A percentile compares a stretch with the other conserved stretches of the same genome.
Evolutionary conservation across 2,329 filamentous ascomycete genomes (phyloP).

Genomic region (Phialemoniopsis sp.): DNA sequence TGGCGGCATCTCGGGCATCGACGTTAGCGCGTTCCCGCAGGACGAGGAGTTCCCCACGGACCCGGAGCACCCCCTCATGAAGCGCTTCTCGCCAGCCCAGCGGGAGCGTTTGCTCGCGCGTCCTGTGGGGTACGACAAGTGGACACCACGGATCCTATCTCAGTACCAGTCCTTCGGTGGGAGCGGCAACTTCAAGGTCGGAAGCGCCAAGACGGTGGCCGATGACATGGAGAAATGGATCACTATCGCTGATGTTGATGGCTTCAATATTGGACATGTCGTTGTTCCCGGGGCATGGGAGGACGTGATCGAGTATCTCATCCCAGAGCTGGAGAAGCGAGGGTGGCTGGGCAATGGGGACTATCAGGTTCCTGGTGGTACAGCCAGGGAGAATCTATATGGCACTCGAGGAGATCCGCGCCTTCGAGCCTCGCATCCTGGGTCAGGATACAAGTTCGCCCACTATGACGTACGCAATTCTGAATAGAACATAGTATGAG

Average conservation of each 20-base stretch:
- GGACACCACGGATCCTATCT: slow-evolving; percentile 8
- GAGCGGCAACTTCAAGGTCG: slow-evolving; percentile 45
- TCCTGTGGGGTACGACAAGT: slow-evolving; percentile 4
- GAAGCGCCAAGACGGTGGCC: slow-evolving; percentile 60
- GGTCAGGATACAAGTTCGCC: slow-evolving; percentile 1
- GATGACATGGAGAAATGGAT: slow-evolving; percentile 67
- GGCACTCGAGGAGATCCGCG: slow-evolving; percentile 2
- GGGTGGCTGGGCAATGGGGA: slow-evolving; percentile 12
- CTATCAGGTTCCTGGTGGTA: slow-evolving; percentile 12
- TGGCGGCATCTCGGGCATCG: slow-evolving; percentile 17
- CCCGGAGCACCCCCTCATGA: slow-evolving; percentile 4
- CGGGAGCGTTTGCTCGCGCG: slow-evolving; percentile 3
- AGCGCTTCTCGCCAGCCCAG: slow-evolving; percentile 3
- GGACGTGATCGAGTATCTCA: too few species aligned
- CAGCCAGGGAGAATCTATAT: slow-evolving; percentile 10
- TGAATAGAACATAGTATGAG: too few species aligned
- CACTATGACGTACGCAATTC: too few species aligned
- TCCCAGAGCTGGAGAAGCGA: slow-evolving; percentile 15
- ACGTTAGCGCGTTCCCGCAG: slow-evolving; percentile 13
- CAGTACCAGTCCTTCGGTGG: slow-evolving; percentile 7
- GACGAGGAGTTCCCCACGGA: slow-evolving; percentile 13
- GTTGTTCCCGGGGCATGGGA: too few species aligned
- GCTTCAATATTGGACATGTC: slow-evolving; percentile 75
- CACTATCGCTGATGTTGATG: slow-evolving; percentile 65
- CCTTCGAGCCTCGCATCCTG: slow-evolving; percentile 3